phyloP scores from a whole-genome alignment of 768 basidiomycete species.

The Melanogaster broomeanus region DNA sequence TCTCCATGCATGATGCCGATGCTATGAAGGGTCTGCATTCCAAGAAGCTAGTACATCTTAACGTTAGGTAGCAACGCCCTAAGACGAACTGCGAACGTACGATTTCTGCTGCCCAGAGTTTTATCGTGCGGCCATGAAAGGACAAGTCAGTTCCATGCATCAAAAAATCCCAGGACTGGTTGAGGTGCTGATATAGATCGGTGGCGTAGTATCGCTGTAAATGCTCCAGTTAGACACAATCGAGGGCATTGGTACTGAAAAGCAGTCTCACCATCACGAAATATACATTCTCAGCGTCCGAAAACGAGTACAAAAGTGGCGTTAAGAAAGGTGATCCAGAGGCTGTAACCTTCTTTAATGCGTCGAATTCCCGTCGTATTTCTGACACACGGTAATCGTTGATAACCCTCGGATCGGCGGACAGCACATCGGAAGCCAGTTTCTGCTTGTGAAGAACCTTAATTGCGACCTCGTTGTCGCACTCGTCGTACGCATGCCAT shows the following conservation, averaged over 20 bases:
- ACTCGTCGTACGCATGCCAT: not conserved
- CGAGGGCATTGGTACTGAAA: not conserved
- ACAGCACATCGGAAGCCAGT: not conserved
- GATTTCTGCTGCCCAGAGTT: conserved; percentile 4
- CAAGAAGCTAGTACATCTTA: not conserved
- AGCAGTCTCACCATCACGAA: conserved; percentile 1
- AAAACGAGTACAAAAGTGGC: not conserved
- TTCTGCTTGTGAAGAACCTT: not conserved
- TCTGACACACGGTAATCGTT: too few species aligned
- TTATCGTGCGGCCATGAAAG: not conserved
- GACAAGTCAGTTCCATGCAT: too few species aligned
- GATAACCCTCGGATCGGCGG: too few species aligned
- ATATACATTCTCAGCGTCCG: conserved; percentile 3
- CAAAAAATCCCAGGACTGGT: conserved; percentile 2
- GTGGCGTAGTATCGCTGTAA: not conserved
- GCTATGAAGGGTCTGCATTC: not conserved
- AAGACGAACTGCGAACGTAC: not conserved
- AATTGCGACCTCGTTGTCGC: too few species aligned
- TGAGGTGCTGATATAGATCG: too few species aligned
- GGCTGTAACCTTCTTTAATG: not conserved
- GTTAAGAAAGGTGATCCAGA: conserved; percentile 2
- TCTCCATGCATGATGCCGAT: not conserved
- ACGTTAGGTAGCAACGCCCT: not conserved
- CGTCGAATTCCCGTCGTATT: not conserved
- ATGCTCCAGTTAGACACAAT: not conserved